Evolutionary conservation across 169 alveolate genomes (phyloP).

Genomic region (Cryptosporidium tyzzeri): DNA sequence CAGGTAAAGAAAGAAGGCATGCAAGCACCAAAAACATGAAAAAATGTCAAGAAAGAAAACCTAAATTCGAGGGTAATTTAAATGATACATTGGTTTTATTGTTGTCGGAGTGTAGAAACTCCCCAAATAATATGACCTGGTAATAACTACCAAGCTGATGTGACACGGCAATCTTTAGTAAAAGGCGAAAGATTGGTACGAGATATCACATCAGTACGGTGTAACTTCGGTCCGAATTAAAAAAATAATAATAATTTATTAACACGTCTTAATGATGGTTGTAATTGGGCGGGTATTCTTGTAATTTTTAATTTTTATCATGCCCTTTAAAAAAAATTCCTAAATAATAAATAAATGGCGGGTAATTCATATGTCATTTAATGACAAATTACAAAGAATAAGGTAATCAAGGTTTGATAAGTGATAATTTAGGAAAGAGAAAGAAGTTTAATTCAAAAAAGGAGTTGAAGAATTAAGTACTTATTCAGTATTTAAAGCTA

Average conservation of each 20-base stretch:
- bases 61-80: no score
- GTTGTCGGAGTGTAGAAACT: slow-evolving; percentile 21
- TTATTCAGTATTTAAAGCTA: neutral
- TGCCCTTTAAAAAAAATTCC: neutral
- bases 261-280: slow-evolving; percentile 60
- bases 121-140: slow-evolving; percentile 56
- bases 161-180: slow-evolving; percentile 98
- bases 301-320: neutral
- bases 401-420: neutral
- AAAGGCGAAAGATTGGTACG: slow-evolving; percentile 96
- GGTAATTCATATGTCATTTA: neutral
- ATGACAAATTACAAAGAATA: neutral
- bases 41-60: no score
- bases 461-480: neutral
- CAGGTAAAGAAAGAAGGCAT: no score
- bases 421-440: neutral
- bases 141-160: slow-evolving; percentile 65
- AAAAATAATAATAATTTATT: neutral
- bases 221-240: neutral
- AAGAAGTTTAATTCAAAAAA: neutral
- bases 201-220: slow-evolving; percentile 73
- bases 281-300: neutral
- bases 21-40: no score
- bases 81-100: slow-evolving; percentile 43
- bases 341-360: neutral